Base-by-base conservation (phyloP, 768 basidiomycete species). In the Mycena kentingensis region DNA sequence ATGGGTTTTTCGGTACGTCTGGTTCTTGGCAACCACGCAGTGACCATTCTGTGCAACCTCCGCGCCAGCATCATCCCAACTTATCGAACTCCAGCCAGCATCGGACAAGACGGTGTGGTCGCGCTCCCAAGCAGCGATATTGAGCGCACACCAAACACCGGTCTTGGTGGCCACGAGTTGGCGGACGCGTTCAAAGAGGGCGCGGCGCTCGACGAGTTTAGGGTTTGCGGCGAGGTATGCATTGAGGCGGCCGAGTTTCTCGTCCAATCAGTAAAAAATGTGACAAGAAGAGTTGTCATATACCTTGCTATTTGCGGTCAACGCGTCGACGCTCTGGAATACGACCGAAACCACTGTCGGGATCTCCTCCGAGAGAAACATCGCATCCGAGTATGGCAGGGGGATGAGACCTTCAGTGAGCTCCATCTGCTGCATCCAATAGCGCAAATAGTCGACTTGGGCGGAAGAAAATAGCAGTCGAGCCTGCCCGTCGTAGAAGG, bases 101-200 rank as follows among this genome's bases (percentile, higher is more conserved):
- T 86, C 84, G 37, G 79, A 83, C 54, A 86, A 69, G 45, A 77
- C 60, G 1, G 70, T 73, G 55, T 82, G 80, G 46, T 82, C 78
- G 51, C 67, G 62, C 58, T 85, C 83, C 81, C 81, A 85, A 6
- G 76, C 76, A 63, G 83, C 82, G 49, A 85, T 76, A 60, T 83
- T 83, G 51, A 84, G 65, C 25, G 81, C 77, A 52, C 74, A 70
- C 83, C 83, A 84, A 13, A 72, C 73, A 21, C 81, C 83, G 10
- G 60, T 60, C 57, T 75, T 72, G 48, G 71, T 70, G 1, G 65
- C 67, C 78, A 79, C 84, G 51, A 77, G 63, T 5, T 73, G 58
- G 22, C 82, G 77, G 26, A 79, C 72, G 18, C 71, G 72, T 56
- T 84, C 83, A 58, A 84, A 85, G 36, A 70, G 41, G 42, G 74